Evolutionary conservation across 805 yeast genomes (phyloP).

Genomic region (Suhomyces faveliae): DNA sequence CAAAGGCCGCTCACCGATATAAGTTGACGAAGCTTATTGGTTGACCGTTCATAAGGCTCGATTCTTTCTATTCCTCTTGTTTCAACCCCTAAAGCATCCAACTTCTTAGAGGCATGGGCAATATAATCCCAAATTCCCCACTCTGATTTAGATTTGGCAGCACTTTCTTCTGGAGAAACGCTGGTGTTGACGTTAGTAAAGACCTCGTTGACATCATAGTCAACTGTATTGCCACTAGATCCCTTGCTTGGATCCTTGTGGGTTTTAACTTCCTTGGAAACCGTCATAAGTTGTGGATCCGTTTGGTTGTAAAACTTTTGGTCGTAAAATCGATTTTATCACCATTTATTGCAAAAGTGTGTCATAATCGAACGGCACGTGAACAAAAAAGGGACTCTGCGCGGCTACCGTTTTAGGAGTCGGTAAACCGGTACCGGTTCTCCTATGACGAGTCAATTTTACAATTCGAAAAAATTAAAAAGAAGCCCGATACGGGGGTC

Average conservation of each 20-base stretch:
- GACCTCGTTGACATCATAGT: background rate
- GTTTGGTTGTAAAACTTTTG: background rate
- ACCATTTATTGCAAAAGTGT: no score
- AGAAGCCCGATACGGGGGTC: conserved; percentile 18
- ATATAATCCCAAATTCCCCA: conserved; percentile 4
- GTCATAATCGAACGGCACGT: no score
- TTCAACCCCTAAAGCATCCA: conserved; percentile 63
- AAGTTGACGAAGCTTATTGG: conserved; percentile 25
- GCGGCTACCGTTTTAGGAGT: background rate
- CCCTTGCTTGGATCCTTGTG: background rate
- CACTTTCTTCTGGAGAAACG: background rate
- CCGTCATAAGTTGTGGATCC: background rate
- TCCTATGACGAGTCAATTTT: background rate
- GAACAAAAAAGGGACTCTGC: background rate
- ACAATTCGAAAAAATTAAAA: conserved; percentile 3
- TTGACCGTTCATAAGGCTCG: conserved; percentile 62
- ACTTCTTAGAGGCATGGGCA: conserved; percentile 16
- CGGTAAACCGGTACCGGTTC: background rate
- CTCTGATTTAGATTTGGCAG: background rate
- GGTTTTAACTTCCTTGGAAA: background rate
- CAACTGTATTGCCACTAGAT: background rate
- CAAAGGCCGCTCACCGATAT: conserved; percentile 67
- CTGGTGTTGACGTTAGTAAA: background rate
- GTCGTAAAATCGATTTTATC: no score
- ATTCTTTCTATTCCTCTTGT: conserved; percentile 77